Base-by-base conservation (phyloP, 1,139 yeast species). In the Lodderomyces beijingensis region DNA sequence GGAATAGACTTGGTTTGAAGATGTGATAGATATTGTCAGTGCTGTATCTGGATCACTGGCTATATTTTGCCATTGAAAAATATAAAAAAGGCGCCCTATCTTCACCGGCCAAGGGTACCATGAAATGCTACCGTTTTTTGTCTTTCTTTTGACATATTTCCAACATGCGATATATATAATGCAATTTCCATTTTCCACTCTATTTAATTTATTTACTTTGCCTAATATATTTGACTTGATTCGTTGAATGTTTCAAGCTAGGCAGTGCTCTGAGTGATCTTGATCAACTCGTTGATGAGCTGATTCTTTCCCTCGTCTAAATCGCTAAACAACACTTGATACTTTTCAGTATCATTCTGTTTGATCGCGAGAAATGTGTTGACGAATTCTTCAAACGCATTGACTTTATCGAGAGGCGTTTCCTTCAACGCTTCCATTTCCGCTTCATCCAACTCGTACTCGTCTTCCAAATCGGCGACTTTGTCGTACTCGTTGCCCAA, bases 341-440 rank as follows among this genome's bases (percentile, higher is more conserved):
- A 63, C 32, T 56, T 59, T 27, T 46, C 37, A 9, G 53, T 45
- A 35, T 65, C 63, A 24, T 47, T 52, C 35, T 59, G 67, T 40
- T 65, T 70, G 36, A 65, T 49, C 2, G 39, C 30, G 9, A 51
- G 39, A 15, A 61, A 41, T 16, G 50, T 50, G 7, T 51, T 51
- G 23, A 64, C 65, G 47, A 72, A 70, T 15, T 62, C 68, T 30
- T 59, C 65, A 45, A 65, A 64, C 4, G 67, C 76, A 43, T 75
- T 72, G 25, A 72, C 44, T 15, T 51, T 44, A 46, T 74, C 79
- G 34, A 75, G 57, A 9, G 77, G 76, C 2, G 78, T 72, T 38
- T 65, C 70, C 42, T 67, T 73, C 54, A 69, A 56, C 19, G 78
- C 70, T 42, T 74, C 79, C 40, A 71, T 64, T 38, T 72, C 74